phyloP scores from a whole-genome alignment of 164 flowering plant genomes.

The Berberis vulgaris region DNA sequence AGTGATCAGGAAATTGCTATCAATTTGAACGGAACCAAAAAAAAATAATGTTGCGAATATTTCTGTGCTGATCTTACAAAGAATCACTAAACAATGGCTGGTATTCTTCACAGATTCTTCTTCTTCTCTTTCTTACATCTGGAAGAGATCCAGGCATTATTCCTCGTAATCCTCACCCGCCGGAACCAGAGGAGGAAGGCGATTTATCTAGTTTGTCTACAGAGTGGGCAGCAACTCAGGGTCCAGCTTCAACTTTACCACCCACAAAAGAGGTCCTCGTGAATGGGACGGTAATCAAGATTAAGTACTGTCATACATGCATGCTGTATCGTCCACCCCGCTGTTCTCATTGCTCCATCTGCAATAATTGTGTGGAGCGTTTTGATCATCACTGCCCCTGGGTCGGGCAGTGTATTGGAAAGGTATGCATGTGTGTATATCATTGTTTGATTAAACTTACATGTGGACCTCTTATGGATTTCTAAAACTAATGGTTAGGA shows the following conservation, averaged over 20 bases:
- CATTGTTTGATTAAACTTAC: not conserved
- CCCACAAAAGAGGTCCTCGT: not conserved
- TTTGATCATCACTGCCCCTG: constrained; percentile 80
- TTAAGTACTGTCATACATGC: not conserved
- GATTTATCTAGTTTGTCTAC: not conserved
- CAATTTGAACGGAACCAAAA: no score
- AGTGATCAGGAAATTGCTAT: no score
- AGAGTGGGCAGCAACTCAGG: not conserved
- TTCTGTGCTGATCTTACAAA: no score
- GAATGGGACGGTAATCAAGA: not conserved
- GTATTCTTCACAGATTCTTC: not conserved
- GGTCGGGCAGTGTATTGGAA: constrained; percentile 84
- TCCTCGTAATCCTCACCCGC: constrained; percentile 1
- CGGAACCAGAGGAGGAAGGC: not conserved
- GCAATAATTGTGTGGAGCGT: constrained; percentile 6
- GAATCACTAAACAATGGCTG: not conserved
- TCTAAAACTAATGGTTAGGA: not conserved
- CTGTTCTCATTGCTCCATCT: constrained; percentile 42
- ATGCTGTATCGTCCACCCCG: constrained; percentile 66
- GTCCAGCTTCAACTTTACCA: not conserved
- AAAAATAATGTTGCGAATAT: no score
- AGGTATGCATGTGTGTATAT: constrained; percentile 23
- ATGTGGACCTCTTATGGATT: not conserved
- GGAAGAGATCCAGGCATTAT: constrained; percentile 1
- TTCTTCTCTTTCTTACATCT: constrained; percentile 1